Base-by-base conservation (phyloP, 2,329 filamentous ascomycete species). In the Clarireedia homoeocarpa region DNA sequence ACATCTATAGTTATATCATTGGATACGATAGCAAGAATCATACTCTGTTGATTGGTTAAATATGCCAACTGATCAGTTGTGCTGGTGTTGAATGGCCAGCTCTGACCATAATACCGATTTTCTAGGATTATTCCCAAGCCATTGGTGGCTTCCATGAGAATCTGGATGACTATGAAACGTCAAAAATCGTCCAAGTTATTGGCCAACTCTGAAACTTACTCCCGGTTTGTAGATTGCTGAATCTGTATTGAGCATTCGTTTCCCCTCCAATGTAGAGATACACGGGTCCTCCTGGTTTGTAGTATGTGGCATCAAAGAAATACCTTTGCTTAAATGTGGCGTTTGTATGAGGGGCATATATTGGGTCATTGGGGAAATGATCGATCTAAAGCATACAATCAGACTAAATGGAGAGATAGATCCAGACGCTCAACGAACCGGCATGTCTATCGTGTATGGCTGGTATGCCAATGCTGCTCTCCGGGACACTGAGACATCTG, bases 321-420 rank as follows among this genome's bases (percentile, higher is more conserved):
- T 79, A 82, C 48, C 77, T 73, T 65, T 81, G 78, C 50, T 72
- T 72, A 64, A 81, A 82, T 1, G 77, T 82, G 17, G 70, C 75
- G 56, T 74, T 72, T 12, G 71, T 71, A 60, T 73, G 74, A 4
- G 71, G 72, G 12, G 63, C 62, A 63, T 75, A 76, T 7, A 66
- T 65, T n/a, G 66, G 59, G 39, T 66, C 69, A n/a, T 71, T 57
- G 6, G 71, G 74, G 48, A 76, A 76, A 64, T 77, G 75, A 59
- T 77, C 75, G 59, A 77, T 75, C 65, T 73, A 65, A 59, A 54
- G 14, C 7, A 39, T 4, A 50, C 39, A 50, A 52, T 60, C 36
- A 58, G 46, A 48, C 2, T 17, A 23, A 42, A 27, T 23, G 23
- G 24, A 24, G 39, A n/a, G 27, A 44, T 12, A 40, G 23, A 36